A percentile compares a stretch with the other conserved stretches of the same genome.
Conservation (phyloP, 495 filamentous ascomycete species). For the Aspergillus egyptiacus region DNA sequence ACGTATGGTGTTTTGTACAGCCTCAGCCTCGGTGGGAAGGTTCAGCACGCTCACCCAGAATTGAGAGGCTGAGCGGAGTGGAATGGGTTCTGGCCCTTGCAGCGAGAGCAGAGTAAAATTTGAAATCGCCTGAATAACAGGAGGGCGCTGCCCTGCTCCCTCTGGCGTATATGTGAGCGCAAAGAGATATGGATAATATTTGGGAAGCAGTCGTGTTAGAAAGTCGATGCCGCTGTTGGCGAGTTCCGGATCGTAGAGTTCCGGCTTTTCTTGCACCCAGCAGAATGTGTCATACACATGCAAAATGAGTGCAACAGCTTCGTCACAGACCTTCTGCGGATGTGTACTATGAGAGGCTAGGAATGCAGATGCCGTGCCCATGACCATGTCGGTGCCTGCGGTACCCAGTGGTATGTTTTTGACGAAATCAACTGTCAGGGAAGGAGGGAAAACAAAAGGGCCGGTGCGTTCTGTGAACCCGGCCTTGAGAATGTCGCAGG, state of each 20-base stretch:
- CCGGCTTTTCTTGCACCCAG: constrained; percentile 50
- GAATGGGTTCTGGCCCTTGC: constrained; percentile 65
- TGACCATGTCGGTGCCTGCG: constrained; percentile 64
- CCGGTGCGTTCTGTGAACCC: constrained; percentile 75
- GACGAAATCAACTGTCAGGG: constrained; percentile 66
- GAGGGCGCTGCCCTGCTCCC: constrained; percentile 16
- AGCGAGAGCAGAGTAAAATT: constrained; percentile 71
- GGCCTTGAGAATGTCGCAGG: constrained; percentile 67
- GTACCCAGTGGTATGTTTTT: constrained; percentile 54
- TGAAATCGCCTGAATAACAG: constrained; percentile 61
- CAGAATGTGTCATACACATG: constrained; percentile 63
- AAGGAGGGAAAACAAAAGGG: constrained; percentile 69
- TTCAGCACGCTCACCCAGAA: constrained; percentile 67
- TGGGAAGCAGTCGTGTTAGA: constrained; percentile 57
- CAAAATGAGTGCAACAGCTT: constrained; percentile 52
- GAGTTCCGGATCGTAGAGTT: constrained; percentile 66
- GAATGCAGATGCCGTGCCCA: constrained; percentile 73
- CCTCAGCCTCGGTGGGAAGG: constrained; percentile 37
- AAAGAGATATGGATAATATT: constrained; percentile 47
- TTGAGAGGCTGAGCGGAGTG: constrained; percentile 68
- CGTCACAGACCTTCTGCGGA: constrained; percentile 39
- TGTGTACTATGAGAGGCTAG: constrained; percentile 56
- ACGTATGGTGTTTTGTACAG: constrained; percentile 49
- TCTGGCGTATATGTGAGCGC: constrained; percentile 25
- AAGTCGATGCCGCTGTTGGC: constrained; percentile 72